Base-by-base conservation (phyloP, 2,329 filamentous ascomycete genomes). In the Claviceps lovelessii region DNA sequence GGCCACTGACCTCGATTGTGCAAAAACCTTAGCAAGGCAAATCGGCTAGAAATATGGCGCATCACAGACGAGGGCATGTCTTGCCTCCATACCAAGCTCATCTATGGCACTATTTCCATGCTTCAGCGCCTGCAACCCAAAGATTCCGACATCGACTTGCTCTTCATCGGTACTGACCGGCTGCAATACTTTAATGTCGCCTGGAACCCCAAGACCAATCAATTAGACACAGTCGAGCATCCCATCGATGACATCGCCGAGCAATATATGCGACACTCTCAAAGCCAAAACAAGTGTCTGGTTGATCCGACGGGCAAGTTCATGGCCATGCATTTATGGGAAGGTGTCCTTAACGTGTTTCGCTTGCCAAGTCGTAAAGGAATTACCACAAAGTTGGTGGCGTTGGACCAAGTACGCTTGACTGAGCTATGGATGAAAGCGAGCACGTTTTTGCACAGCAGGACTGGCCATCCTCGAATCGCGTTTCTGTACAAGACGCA, bases 161-260 rank as follows among this genome's bases (percentile, higher is more conserved):
- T 98, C 57, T 95, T 98, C 66, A 79, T 98, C 55, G 91, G 90
- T 51, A 98, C 93, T 49, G 86, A 95, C 65, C 83, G 86, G 54
- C 86, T 88, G 61, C 84, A 90, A 63, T 97, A 95, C 72, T 95
- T 97, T 68, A 95, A 89, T 1, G 70, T 95, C 23, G 83, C 78
- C 17, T 98, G 93, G 90, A 83, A 96, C 62, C 64, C 76, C 0
- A 69, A 78, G 65, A 73, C 64, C 5, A 69, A 69, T 23, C 67
- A 73, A 55, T 68, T 85, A 2, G 73, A 78, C 9, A 79, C 76
- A 0, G 65, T 77, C 28, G 72, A 77, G 61, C 72, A 76, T 63
- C 62, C 70, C 1, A 77, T 80, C 45, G 70, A 74, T 45, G 80
- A 85, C 58, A 63, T 70, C 1, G 72, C 77, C 37, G 80, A 84